Percentiles rank a stretch among this genome's conserved stretches.
Conservation (phyloP, 306 rosid species). For the Argentina anserina region DNA sequence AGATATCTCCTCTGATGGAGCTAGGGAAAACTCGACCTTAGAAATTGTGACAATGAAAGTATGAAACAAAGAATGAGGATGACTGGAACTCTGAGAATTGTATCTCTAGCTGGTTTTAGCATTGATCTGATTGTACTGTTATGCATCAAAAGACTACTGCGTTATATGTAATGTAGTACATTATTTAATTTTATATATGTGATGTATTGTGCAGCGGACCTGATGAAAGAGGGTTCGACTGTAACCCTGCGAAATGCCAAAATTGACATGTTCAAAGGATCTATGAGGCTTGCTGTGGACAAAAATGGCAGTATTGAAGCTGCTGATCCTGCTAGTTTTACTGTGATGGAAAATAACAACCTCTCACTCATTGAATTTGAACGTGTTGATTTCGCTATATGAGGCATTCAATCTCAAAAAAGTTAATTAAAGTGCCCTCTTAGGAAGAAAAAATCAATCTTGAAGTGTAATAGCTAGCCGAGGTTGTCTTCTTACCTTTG, state of each 20-base stretch:
- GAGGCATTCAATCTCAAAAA: conserved; percentile 34
- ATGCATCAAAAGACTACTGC: background rate
- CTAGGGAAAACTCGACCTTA: background rate
- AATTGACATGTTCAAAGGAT: too few relatives aligned
- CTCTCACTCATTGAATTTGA: conserved; percentile 40
- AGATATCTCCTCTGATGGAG: background rate
- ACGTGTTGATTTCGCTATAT: conserved; percentile 32
- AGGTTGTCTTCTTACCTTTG: conserved; percentile 43
- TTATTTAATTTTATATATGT: too few relatives aligned
- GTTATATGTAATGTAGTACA: background rate
- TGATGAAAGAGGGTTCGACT: too few relatives aligned
- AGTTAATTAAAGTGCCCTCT: conserved; percentile 32
- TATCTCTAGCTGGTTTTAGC: background rate
- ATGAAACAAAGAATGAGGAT: too few relatives aligned
- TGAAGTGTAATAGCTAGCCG: conserved; percentile 55
- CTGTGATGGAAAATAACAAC: conserved; percentile 40
- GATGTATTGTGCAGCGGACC: too few relatives aligned
- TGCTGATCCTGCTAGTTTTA: conserved; percentile 37
- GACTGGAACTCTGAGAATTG: background rate
- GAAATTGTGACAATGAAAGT: background rate
- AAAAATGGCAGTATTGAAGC: conserved; percentile 39
- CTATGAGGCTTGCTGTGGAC: background rate
- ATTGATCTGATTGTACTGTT: background rate
- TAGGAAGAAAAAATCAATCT: conserved; percentile 44
- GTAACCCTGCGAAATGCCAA: too few relatives aligned